Evolutionary conservation across 345 rosid genomes (phyloP).

Genomic region (Brassica rapa): DNA sequence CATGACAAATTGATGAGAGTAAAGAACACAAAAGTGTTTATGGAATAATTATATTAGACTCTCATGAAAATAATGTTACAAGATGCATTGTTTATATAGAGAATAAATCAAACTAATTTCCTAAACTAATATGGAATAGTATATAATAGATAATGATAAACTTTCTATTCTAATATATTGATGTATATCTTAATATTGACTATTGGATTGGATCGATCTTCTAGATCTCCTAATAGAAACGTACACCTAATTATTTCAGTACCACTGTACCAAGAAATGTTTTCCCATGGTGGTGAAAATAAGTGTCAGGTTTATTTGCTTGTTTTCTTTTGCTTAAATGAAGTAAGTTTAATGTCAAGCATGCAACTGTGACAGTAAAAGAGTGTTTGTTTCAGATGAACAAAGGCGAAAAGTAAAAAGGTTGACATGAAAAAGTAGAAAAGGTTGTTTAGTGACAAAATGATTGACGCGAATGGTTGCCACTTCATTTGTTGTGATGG

Average conservation of each 20-base stretch:
- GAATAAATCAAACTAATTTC: too few species aligned
- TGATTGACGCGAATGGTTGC: constrained; percentile 31
- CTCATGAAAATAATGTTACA: too few species aligned
- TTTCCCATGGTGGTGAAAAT: not conserved
- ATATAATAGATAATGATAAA: too few species aligned
- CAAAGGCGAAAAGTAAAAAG: constrained; percentile 33
- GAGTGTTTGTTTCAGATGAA: not conserved
- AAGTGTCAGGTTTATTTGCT: not conserved
- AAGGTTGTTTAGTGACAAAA: not conserved
- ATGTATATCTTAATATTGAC: too few species aligned
- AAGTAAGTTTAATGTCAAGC: constrained; percentile 2
- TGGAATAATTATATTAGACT: too few species aligned
- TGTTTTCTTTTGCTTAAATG: not conserved
- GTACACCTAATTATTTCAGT: not conserved
- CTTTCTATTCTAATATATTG: too few species aligned
- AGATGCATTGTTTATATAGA: too few species aligned
- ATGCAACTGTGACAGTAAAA: constrained; percentile 4
- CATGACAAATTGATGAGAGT: too few species aligned
- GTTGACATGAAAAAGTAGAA: constrained; percentile 8
- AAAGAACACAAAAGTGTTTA: too few species aligned
- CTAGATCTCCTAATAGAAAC: not conserved
- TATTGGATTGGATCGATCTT: too few species aligned
- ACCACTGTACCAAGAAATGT: not conserved
- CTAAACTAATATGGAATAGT: too few species aligned
- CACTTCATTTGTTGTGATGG: constrained; percentile 34